Evolutionary conservation across 768 basidiomycete genomes (phyloP).

Genomic region (Rhodotorula paludigena): DNA sequence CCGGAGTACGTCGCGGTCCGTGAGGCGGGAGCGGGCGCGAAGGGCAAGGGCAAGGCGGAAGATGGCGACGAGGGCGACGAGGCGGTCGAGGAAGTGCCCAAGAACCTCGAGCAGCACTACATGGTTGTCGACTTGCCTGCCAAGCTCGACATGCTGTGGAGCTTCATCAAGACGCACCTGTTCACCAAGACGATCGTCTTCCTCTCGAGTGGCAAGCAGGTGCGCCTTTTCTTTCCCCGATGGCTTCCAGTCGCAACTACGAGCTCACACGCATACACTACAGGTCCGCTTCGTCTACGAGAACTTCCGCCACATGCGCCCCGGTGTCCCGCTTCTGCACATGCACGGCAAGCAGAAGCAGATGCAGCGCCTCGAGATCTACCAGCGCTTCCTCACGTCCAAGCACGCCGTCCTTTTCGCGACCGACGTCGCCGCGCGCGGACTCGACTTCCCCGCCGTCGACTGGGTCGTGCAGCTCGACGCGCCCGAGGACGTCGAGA

Average conservation of each 20-base stretch:
- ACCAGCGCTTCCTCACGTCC: conserved; percentile 72
- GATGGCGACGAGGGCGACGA: conserved; percentile 19
- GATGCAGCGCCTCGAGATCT: conserved; percentile 74
- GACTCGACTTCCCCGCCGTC: conserved; percentile 90
- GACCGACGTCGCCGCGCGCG: conserved; percentile 92
- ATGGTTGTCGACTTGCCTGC: conserved; percentile 72
- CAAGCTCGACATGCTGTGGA: conserved; percentile 87
- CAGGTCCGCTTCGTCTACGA: conserved; percentile 86
- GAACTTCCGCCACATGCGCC: conserved; percentile 91
- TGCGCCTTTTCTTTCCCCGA: conserved; percentile 35
- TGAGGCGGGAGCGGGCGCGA: conserved; percentile 38
- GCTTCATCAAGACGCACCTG: conserved; percentile 89
- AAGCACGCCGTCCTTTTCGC: conserved; percentile 84
- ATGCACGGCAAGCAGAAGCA: conserved; percentile 97
- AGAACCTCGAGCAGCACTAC: conserved; percentile 51
- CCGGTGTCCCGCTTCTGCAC: conserved; percentile 85
- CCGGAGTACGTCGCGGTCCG: conserved; percentile 69
- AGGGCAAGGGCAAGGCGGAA: conserved; percentile 23
- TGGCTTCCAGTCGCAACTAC: background rate
- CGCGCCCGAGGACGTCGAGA: conserved; percentile 93
- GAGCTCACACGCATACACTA: background rate
- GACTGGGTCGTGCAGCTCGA: conserved; percentile 97
- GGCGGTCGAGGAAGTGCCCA: conserved; percentile 23
- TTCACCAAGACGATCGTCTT: conserved; percentile 89
- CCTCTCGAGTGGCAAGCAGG: conserved; percentile 91